Evolutionary conservation across 2,329 filamentous ascomycete genomes (phyloP).

Genomic region (Aspergillus sergii): DNA sequence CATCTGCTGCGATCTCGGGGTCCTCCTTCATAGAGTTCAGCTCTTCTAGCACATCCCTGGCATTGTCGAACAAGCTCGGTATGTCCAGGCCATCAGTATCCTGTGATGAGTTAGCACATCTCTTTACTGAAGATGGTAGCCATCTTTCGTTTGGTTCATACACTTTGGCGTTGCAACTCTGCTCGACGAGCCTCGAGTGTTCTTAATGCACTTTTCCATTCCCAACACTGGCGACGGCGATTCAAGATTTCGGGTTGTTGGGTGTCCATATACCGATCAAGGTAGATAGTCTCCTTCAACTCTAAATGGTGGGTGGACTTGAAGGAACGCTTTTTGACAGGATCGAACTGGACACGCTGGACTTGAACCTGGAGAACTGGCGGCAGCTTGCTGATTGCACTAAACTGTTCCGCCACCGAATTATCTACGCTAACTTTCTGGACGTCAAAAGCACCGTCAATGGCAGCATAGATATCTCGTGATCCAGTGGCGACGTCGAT

Average conservation of each 20-base stretch:
- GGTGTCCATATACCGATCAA: constrained; percentile 81
- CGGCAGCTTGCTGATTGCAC: constrained; percentile 74
- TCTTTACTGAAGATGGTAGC: constrained; percentile 10
- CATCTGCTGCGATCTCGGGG: constrained; percentile 35
- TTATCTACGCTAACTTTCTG: constrained; percentile 71
- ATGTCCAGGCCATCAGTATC: constrained; percentile 32
- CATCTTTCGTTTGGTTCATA: constrained; percentile 16
- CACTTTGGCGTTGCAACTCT: constrained; percentile 44
- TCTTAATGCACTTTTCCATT: constrained; percentile 66
- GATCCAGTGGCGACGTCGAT: constrained; percentile 61
- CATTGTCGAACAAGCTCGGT: constrained; percentile 33
- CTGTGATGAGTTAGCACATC: constrained; percentile 15
- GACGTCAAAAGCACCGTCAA: constrained; percentile 83
- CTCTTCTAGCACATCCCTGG: constrained; percentile 47
- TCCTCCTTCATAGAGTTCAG: constrained; percentile 43
- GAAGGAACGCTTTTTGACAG: constrained; percentile 58
- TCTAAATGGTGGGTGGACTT: constrained; percentile 79
- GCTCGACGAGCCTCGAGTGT: constrained; percentile 53
- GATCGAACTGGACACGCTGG: constrained; percentile 75
- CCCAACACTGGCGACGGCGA: constrained; percentile 72
- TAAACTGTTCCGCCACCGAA: constrained; percentile 63
- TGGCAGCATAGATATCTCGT: constrained; percentile 75
- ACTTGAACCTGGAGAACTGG: constrained; percentile 89
- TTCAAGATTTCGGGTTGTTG: constrained; percentile 63
- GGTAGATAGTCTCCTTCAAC: constrained; percentile 78